phyloP scores from a whole-genome alignment of 1,284 basidiomycete genomes.

The Anthracocystis walkeri region DNA sequence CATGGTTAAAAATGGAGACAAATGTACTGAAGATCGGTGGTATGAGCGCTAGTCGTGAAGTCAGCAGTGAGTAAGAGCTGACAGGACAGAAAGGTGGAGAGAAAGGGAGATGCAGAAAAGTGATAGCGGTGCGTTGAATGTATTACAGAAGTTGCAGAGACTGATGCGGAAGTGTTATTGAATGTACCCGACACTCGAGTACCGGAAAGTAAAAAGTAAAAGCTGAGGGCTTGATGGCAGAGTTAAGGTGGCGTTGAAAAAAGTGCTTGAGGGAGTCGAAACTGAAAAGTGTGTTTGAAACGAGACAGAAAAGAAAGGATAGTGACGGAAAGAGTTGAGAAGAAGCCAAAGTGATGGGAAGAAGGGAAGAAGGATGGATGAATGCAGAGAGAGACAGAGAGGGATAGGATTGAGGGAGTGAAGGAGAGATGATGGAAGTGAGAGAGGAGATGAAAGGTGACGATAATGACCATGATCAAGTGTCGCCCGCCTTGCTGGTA shows the following conservation, averaged over 20 bases:
- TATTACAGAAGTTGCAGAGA: neutral
- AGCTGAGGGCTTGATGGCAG: too few species aligned
- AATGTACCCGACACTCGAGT: too few species aligned
- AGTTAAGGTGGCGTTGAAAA: too few species aligned
- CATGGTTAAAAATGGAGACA: conserved; percentile 12
- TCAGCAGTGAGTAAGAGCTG: too few species aligned
- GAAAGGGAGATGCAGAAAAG: neutral
- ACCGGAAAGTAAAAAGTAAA: too few species aligned
- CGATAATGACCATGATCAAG: conserved; percentile 3
- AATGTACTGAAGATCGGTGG: neutral
- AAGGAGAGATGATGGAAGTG: conserved; percentile 10
- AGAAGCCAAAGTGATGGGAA: neutral
- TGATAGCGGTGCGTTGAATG: neutral
- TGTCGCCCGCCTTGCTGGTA: too few species aligned
- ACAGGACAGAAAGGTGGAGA: neutral
- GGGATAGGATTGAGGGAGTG: conserved; percentile 1
- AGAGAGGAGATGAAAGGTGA: neutral
- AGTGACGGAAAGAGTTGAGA: neutral
- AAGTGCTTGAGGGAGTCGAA: too few species aligned
- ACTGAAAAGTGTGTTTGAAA: too few species aligned
- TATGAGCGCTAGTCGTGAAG: neutral
- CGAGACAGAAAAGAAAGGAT: too few species aligned
- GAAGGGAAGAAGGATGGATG: neutral
- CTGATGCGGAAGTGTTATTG: too few species aligned
- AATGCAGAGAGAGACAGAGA: neutral